These are phyloP conservation scores for Metschnikowia baotianmanensis DNA, from an alignment of 805 yeast genomes.

Conservation along the genomic window DNA sequence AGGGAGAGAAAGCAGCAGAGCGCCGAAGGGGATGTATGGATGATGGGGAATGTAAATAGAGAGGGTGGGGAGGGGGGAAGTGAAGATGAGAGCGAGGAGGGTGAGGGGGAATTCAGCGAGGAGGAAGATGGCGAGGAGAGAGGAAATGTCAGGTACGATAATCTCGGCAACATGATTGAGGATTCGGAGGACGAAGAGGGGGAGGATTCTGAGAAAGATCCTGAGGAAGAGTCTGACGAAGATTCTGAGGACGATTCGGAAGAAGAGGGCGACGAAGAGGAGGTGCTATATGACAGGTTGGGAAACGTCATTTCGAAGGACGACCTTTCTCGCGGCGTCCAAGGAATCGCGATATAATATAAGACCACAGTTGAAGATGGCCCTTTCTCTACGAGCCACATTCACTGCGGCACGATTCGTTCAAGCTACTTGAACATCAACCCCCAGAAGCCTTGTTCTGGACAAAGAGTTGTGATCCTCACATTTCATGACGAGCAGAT, in stretches of 20 bases:
- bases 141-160: conserved; percentile 13
- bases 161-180: neutral
- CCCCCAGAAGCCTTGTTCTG: no score
- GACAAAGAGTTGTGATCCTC: no score
- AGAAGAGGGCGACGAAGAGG: conserved; percentile 17
- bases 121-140: conserved; percentile 17
- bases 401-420: no score
- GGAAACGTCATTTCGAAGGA: conserved; percentile 20
- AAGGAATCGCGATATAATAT: neutral
- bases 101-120: conserved; percentile 14
- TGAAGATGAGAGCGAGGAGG: conserved; percentile 19
- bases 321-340: neutral
- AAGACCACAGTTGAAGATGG: no score
- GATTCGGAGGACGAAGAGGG: neutral
- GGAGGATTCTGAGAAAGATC: neutral
- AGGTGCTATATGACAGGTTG: conserved; percentile 19
- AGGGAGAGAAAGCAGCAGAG: conserved; percentile 56
- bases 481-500: no score
- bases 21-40: conserved; percentile 65
- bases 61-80: conserved; percentile 13
- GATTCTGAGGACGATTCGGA: conserved; percentile 15
- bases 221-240: conserved; percentile 16
- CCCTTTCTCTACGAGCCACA: no score
- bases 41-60: conserved; percentile 74
- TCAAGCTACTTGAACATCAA: no score